Percentiles rank a stretch among this genome's conserved stretches.
These are phyloP conservation scores for Penicillium sp. DNA, from an alignment of 2,329 filamentous ascomycete genomes.

Conservation along the genomic window DNA sequence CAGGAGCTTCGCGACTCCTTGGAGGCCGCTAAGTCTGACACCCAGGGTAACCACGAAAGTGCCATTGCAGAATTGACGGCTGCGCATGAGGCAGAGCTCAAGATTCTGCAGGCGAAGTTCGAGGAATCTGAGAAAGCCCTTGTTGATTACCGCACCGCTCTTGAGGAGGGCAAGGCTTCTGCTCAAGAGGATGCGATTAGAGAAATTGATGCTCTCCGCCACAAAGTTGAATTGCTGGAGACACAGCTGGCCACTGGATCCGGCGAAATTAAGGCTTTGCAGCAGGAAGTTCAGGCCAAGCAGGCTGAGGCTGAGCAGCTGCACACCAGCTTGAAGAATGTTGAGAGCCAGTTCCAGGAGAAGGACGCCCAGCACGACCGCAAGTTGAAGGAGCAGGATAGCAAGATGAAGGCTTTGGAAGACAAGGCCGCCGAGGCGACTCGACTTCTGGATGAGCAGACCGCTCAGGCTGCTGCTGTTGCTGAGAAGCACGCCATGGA, in stretches of 20 bases:
- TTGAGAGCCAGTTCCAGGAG: conserved; percentile 38
- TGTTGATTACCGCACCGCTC: conserved; percentile 30
- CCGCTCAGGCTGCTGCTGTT: conserved; percentile 24
- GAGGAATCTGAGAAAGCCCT: conserved; percentile 34
- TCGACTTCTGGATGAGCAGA: conserved; percentile 36
- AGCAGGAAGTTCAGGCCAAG: conserved; percentile 36
- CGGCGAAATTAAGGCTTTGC: conserved; percentile 34
- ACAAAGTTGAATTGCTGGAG: conserved; percentile 35
- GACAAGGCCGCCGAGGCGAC: conserved; percentile 35
- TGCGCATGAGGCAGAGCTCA: conserved; percentile 32
- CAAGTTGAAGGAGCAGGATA: conserved; percentile 34
- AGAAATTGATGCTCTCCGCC: conserved; percentile 37
- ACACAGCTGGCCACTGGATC: conserved; percentile 30
- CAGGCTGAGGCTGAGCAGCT: conserved; percentile 38
- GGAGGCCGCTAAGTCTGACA: conserved; percentile 28
- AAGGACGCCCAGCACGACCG: conserved; percentile 37
- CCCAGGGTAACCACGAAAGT: conserved; percentile 30
- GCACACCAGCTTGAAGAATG: conserved; percentile 36
- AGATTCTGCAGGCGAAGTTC: conserved; percentile 36
- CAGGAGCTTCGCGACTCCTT: conserved; percentile 35
- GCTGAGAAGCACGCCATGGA: conserved; percentile 36
- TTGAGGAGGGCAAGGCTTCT: conserved; percentile 35
- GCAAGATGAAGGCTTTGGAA: conserved; percentile 32
- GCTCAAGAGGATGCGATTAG: conserved; percentile 34
- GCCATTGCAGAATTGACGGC: conserved; percentile 32